These are phyloP conservation scores for Clitoria ternatea DNA, from an alignment of 306 rosid species.

Conservation along the genomic window DNA sequence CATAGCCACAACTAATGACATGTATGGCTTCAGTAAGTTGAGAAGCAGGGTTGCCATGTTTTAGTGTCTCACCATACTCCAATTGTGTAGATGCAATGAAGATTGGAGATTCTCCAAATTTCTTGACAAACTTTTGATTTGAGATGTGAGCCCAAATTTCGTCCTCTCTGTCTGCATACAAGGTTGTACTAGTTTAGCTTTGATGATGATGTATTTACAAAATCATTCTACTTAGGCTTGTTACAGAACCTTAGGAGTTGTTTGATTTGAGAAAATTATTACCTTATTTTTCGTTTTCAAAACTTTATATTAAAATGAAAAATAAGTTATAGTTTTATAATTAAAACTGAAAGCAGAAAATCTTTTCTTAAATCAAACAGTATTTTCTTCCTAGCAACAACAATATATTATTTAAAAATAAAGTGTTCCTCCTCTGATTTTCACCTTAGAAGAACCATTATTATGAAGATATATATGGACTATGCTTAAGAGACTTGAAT, in stretches of 20 bases:
- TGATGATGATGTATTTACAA: neutral
- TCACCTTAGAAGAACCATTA: neutral
- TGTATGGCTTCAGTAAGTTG: conserved; percentile 72
- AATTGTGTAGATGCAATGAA: conserved; percentile 54
- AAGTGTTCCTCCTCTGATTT: neutral
- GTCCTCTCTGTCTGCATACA: conserved; percentile 32
- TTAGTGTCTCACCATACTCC: conserved; percentile 43
- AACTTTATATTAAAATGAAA: too few relatives aligned
- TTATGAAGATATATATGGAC: neutral
- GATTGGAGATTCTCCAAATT: conserved; percentile 66
- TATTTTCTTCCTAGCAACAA: neutral
- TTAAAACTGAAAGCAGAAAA: too few relatives aligned
- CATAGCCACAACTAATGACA: conserved; percentile 71
- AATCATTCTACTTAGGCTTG: neutral
- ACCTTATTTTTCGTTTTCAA: too few relatives aligned
- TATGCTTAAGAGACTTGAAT: neutral
- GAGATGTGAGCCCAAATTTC: conserved; percentile 20
- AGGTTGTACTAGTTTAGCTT: conserved; percentile 7
- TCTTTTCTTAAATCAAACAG: too few relatives aligned
- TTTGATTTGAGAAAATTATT: too few relatives aligned
- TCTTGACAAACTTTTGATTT: conserved; percentile 44
- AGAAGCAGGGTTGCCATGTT: conserved; percentile 43
- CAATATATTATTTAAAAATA: neutral
- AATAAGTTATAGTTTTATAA: too few relatives aligned
- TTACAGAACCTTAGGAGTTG: neutral